Evolutionary conservation across 306 rosid species (phyloP).

Genomic region (Lathyrus sativus): DNA sequence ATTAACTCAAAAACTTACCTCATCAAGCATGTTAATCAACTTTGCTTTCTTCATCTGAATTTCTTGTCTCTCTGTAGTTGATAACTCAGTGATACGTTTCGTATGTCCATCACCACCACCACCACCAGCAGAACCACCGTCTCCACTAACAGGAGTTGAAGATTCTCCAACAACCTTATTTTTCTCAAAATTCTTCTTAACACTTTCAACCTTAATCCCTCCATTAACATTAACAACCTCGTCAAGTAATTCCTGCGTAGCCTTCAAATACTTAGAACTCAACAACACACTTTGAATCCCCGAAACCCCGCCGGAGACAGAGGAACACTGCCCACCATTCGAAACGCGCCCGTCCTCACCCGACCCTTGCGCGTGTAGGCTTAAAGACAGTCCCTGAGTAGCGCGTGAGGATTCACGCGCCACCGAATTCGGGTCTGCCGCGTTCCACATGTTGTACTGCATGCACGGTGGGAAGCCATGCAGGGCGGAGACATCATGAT

Average conservation of each 20-base stretch:
- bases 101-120: constrained; percentile 51
- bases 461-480: constrained; percentile 79
- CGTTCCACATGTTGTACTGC: constrained; percentile 76
- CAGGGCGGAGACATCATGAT: constrained; percentile 65
- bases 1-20: constrained; percentile 49
- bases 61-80: constrained; percentile 90
- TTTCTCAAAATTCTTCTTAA: constrained; percentile 47
- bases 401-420: constrained; percentile 84
- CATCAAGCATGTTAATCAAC: constrained; percentile 89
- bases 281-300: constrained; percentile 81
- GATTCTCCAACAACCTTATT: constrained; percentile 60
- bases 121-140: constrained; percentile 52
- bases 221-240: constrained; percentile 79
- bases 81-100: constrained; percentile 60
- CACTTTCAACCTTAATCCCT: constrained; percentile 54
- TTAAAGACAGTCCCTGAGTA: constrained; percentile 69
- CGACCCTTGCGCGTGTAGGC: constrained; percentile 49
- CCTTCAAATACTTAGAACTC: constrained; percentile 85
- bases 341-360: constrained; percentile 65
- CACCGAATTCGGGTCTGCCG: constrained; percentile 50
- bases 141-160: constrained; percentile 53
- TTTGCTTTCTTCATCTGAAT: constrained; percentile 95
- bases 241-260: constrained; percentile 83
- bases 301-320: constrained; percentile 61
- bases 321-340: constrained; percentile 62